These are phyloP conservation scores for Fomitopsis serialis DNA, from an alignment of 768 basidiomycete species.

Conservation along the genomic window DNA sequence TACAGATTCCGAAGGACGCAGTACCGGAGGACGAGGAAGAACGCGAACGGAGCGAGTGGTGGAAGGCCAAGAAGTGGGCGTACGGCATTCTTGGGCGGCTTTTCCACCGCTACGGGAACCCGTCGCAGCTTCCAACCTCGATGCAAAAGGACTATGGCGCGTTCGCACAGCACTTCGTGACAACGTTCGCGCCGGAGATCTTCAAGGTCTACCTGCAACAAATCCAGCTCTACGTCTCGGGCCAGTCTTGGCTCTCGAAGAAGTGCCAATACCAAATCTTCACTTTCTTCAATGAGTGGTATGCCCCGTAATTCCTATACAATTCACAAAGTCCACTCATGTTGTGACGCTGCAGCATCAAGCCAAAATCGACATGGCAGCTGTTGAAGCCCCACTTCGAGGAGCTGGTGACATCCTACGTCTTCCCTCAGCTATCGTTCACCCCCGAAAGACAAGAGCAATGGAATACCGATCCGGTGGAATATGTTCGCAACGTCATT, in stretches of 20 bases:
- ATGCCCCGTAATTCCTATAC: background rate
- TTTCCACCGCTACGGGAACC: slow-evolving; percentile 86
- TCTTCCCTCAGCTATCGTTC: slow-evolving; percentile 86
- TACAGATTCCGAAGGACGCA: slow-evolving; percentile 57
- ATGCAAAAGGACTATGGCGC: slow-evolving; percentile 62
- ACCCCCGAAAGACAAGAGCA: slow-evolving; percentile 57
- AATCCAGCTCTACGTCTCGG: slow-evolving; percentile 68
- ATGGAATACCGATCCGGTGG: slow-evolving; percentile 81
- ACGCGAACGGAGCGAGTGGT: slow-evolving; percentile 79
- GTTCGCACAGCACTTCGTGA: slow-evolving; percentile 77
- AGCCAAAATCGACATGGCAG: slow-evolving; percentile 89
- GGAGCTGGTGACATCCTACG: slow-evolving; percentile 70
- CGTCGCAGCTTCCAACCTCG: slow-evolving; percentile 74
- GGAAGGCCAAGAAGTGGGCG: slow-evolving; percentile 93
- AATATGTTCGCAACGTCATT: slow-evolving; percentile 71
- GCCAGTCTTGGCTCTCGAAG: slow-evolving; percentile 73
- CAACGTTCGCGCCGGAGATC: slow-evolving; percentile 81
- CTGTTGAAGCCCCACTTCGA: slow-evolving; percentile 83
- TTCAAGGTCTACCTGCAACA: slow-evolving; percentile 70
- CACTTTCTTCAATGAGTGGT: slow-evolving; percentile 88
- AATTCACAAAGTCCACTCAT: background rate
- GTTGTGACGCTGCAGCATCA: slow-evolving; percentile 51
- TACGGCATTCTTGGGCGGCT: slow-evolving; percentile 73
- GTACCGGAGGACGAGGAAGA: slow-evolving; percentile 73
- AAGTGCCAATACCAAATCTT: slow-evolving; percentile 84